Evolutionary conservation across 2,329 filamentous ascomycete species (phyloP), one percentile per base, ranked within the genome.

Genomic region (Fusarium kyushuense): DNA sequence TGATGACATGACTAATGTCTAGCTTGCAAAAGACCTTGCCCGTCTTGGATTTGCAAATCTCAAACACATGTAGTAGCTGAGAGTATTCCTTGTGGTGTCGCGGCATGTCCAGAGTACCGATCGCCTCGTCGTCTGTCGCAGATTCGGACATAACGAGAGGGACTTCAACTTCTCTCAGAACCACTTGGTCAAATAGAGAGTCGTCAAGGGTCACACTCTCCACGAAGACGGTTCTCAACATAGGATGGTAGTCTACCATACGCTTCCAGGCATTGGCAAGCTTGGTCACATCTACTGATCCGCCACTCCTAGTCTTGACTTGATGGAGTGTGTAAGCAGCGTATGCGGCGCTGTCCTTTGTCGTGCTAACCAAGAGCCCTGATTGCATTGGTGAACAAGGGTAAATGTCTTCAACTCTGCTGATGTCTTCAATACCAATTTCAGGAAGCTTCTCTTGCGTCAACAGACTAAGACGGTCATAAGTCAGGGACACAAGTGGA

Each of bases 171-270:
- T 61, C 33, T n/a, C 55, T 74, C 10, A 85, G 72, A 2, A 85
- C 75, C 6, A 85, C 77, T 66, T 82, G 82, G 51, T 85, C 82
- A 43, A 80, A 84, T 2, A 85, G 75, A 1, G 82, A 82, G 10
- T 81, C 77, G 6, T 71, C 55, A 58, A 79, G 76, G 14, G 81
- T 79, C 14, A 82, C 77, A 25, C 83, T 84, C 54, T 83, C 82
- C 36, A 80, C 78, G 55, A 86, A 85, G 21, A 85, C 75, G 0
- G 83, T 84, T 51, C 83, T 73, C 41, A 85, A 71, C 11, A 82
- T 80, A 0, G 81, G 63, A 53, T 85, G 81, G 32, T 78, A 78
- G 23, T 79, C 70, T 0, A 80, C 77, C 1, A 85, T 76, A 29
- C 79, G 77, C 46, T 81, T 77, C 84, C 84, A 71, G 6, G 69